Base-by-base conservation (phyloP, 2,329 filamentous ascomycete genomes). In the Emergomyces orientalis region DNA sequence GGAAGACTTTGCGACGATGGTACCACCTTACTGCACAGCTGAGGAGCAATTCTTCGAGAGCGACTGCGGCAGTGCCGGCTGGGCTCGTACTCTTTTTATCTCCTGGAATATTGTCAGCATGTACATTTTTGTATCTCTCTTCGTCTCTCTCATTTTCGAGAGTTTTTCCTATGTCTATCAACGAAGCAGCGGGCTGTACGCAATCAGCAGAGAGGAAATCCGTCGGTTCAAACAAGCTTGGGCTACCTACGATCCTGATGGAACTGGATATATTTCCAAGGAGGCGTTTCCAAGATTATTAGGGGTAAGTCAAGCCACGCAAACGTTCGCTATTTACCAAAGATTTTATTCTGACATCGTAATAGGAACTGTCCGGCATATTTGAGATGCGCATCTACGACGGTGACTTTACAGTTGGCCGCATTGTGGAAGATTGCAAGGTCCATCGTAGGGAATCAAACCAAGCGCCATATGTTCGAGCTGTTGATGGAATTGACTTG, bases 151-250 rank as follows among this genome's bases (percentile, higher is more conserved):
- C 74, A 99, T 99, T 69, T 99, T 95, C 78, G 94, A 99, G 79
- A 97, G 92, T 77, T 99, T 99, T 82, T 96, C 91, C 74, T 99
- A 99, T 71, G 94, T 99, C 66, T 99, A 97, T 74, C 95, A 99
- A 78, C 86, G 91, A 66, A 97, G 93, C 65, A 96, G 90, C 71
- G 91, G 91, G n/a, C 83, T 97, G 69, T 91, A 89, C 6, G 88
- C 89, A 65, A 88, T 99, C 69, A 95, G 91, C 70, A 85, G 94
- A 67, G 91, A 97, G 69, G 94, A 99, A 30, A 91, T 97, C 67
- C 87, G 94, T 56, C 88, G 93, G 5, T 99, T 97, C 84, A 99
- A 99, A 76, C 91, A 97, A 77, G 94, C 94, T 0, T 99, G 94
- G 94, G 90, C 94, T 62, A 94, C 90, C 64, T 91, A 94, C 66